Conservation (phyloP, 2,329 filamentous ascomycete genomes). For the Endoconidiophora polonica region DNA sequence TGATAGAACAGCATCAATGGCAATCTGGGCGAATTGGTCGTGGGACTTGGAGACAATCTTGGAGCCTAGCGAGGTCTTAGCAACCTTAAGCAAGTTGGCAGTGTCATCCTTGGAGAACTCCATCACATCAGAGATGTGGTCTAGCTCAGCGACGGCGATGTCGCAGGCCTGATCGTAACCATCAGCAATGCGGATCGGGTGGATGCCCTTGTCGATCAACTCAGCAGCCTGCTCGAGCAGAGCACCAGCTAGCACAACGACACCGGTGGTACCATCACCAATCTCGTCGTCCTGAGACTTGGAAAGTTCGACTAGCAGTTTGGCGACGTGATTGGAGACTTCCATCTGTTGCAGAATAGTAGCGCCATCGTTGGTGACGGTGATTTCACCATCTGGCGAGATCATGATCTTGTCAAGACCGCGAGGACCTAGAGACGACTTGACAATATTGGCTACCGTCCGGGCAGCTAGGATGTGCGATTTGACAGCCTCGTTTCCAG, state of each 20-base stretch:
- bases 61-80: constrained; percentile 87
- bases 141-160: constrained; percentile 81
- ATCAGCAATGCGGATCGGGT: constrained; percentile 95
- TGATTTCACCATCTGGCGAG: constrained; percentile 96
- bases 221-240: constrained; percentile 92
- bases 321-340: constrained; percentile 95
- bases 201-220: constrained; percentile 98
- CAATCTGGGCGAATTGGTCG: constrained; percentile 94
- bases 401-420: constrained; percentile 99
- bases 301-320: constrained; percentile 88
- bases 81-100: constrained; percentile 80
- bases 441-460: constrained; percentile 93
- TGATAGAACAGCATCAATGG: constrained; percentile 88
- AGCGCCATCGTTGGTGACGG: constrained; percentile 95
- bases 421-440: constrained; percentile 86
- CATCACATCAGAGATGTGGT: constrained; percentile 83
- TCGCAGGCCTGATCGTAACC: constrained; percentile 97
- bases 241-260: constrained; percentile 87
- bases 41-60: constrained; percentile 99
- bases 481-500: constrained; percentile 94
- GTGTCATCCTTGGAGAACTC: constrained; percentile 68
- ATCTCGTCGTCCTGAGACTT: constrained; percentile 99
- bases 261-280: constrained; percentile 92
- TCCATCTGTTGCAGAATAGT: constrained; percentile 98
- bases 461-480: constrained; percentile 93